Percentiles rank a stretch among this genome's conserved stretches.
These are phyloP conservation scores for Aspergillus spinulosporus DNA, from an alignment of 2,329 filamentous ascomycete genomes.

Conservation along the genomic window DNA sequence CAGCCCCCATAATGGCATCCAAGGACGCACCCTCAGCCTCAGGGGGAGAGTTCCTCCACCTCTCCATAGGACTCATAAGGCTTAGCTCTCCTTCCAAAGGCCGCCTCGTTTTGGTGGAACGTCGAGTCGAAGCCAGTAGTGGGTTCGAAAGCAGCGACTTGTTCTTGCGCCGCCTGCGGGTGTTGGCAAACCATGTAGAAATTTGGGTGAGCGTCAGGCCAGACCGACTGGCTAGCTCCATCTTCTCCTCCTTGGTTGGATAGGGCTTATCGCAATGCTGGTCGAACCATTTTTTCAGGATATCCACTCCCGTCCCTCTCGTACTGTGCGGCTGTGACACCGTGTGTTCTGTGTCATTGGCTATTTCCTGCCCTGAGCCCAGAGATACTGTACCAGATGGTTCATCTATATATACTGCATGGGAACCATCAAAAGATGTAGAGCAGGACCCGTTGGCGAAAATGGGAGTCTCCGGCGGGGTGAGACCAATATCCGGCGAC, in stretches of 20 bases:
- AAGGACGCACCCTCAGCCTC: conserved; percentile 62
- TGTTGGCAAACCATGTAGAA: neutral
- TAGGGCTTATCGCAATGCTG: neutral
- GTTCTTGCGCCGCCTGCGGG: neutral
- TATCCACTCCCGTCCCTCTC: neutral
- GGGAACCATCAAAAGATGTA: too few relatives aligned
- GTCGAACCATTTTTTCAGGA: neutral
- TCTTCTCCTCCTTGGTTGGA: neutral
- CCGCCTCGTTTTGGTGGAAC: neutral
- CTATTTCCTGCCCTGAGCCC: too few relatives aligned
- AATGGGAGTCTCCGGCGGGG: too few relatives aligned
- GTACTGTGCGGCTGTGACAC: too few relatives aligned
- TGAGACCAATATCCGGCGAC: too few relatives aligned
- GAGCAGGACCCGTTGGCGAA: too few relatives aligned
- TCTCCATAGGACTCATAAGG: conserved; percentile 57
- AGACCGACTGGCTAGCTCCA: neutral
- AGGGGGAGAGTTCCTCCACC: conserved; percentile 63
- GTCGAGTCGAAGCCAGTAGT: neutral
- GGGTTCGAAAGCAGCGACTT: neutral
- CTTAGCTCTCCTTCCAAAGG: neutral
- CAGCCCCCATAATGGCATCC: conserved; percentile 58
- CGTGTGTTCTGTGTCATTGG: too few relatives aligned
- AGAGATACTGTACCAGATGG: too few relatives aligned
- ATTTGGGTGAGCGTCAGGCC: neutral
- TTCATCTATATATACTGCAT: too few relatives aligned